Evolutionary conservation across 164 flowering plant species (phyloP).

Genomic region (Tinospora cordifolia): DNA sequence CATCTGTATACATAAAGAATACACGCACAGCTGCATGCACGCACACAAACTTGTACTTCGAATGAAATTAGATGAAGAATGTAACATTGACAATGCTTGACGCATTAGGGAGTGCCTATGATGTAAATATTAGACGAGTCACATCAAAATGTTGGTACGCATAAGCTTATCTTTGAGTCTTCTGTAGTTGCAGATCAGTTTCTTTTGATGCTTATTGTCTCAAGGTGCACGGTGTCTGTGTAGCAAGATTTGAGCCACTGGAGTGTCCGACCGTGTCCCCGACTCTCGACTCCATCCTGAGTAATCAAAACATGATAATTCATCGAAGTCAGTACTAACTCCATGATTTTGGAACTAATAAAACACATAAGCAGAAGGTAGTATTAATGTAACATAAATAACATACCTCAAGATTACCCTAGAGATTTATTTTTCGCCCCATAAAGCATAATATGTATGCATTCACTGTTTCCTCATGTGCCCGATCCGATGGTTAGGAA

Average conservation of each 20-base stretch:
- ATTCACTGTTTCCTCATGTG: neutral
- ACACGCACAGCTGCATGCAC: too few species aligned
- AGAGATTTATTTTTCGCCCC: neutral
- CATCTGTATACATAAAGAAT: too few species aligned
- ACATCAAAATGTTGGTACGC: neutral
- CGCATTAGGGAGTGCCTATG: slow-evolving; percentile 1
- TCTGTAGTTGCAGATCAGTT: too few species aligned
- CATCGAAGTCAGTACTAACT: neutral
- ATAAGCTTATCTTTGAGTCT: neutral
- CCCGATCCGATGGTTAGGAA: neutral
- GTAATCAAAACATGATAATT: neutral
- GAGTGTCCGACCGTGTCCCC: slow-evolving; percentile 3
- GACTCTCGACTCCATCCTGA: slow-evolving; percentile 4
- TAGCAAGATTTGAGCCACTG: slow-evolving; percentile 1
- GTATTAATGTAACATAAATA: neutral
- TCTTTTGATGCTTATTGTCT: neutral
- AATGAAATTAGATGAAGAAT: slow-evolving; percentile 3
- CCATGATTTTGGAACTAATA: too few species aligned
- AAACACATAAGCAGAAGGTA: neutral
- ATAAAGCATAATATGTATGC: slow-evolving; percentile 4
- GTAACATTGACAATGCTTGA: neutral
- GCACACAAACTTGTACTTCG: too few species aligned
- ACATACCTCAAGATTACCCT: neutral
- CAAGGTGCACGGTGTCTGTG: neutral
- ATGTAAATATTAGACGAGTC: neutral